Evolutionary conservation across 441 rosid genomes (phyloP).

Genomic region (Manihot esculenta): DNA sequence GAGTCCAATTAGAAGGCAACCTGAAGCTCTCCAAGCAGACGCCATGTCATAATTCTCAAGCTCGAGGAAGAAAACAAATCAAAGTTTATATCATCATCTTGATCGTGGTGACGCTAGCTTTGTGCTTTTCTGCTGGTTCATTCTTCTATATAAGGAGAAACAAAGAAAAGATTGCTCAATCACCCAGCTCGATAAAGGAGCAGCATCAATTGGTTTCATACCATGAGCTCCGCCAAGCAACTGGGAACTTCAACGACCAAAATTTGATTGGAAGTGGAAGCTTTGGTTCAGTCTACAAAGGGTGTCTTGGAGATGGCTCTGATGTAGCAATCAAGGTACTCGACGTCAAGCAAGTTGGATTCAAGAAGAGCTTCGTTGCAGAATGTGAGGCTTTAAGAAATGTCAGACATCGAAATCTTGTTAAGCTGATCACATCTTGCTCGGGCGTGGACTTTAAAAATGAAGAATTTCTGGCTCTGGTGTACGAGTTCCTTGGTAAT

Average conservation of each 20-base stretch:
- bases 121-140: constrained; percentile 21
- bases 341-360: constrained; percentile 30
- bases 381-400: constrained; percentile 53
- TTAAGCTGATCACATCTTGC: constrained; percentile 57
- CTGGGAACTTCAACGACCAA: constrained; percentile 29
- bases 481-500: constrained; percentile 46
- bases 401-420: constrained; percentile 52
- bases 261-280: constrained; percentile 53
- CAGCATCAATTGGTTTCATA: constrained; percentile 40
- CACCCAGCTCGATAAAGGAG: constrained; percentile 20
- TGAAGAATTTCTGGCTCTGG: constrained; percentile 48
- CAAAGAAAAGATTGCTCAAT: not conserved
- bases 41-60: constrained; percentile 19
- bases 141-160: constrained; percentile 25
- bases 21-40: constrained; percentile 30
- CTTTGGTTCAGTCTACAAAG: constrained; percentile 51
- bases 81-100: constrained; percentile 21
- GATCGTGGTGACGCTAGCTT: constrained; percentile 8
- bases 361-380: constrained; percentile 44
- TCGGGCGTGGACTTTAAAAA: constrained; percentile 45
- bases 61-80: constrained; percentile 13
- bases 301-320: constrained; percentile 20
- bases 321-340: constrained; percentile 42
- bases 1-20: constrained; percentile 38
- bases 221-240: constrained; percentile 41